Evolutionary conservation across 371 early-diverging fungal species (phyloP).

Genomic region (Coemansia sp.): DNA sequence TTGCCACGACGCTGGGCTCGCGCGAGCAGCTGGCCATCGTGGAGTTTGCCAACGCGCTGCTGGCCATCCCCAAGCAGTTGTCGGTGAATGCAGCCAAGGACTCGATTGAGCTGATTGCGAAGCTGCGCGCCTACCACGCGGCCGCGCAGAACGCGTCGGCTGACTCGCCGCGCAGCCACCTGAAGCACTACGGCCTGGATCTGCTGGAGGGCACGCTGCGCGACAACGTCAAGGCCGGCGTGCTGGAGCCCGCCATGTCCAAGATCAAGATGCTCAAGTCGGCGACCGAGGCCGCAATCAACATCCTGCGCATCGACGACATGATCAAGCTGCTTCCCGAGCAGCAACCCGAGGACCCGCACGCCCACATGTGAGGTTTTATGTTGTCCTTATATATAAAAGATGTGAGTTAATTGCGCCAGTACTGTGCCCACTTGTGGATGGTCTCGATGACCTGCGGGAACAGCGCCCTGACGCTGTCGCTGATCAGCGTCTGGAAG

Average conservation of each 20-base stretch:
- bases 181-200: slow-evolving; percentile 87
- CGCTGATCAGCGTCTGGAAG: slow-evolving; percentile 88
- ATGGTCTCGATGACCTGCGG: slow-evolving; percentile 97
- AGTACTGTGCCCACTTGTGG: slow-evolving; percentile 92
- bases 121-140: slow-evolving; percentile 93
- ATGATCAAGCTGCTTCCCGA: slow-evolving; percentile 80
- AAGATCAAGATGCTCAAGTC: slow-evolving; percentile 98
- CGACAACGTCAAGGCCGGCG: slow-evolving; percentile 96
- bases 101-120: slow-evolving; percentile 94
- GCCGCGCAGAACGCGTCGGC: slow-evolving; percentile 57
- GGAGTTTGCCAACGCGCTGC: slow-evolving; percentile 96
- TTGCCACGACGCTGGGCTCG: slow-evolving; percentile 61
- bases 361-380: slow-evolving; percentile 47
- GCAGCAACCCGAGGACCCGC: slow-evolving; percentile 52
- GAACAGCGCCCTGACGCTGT: slow-evolving; percentile 91
- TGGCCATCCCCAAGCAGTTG: slow-evolving; percentile 97
- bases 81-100: slow-evolving; percentile 99
- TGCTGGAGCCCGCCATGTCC: slow-evolving; percentile 98
- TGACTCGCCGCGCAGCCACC: slow-evolving; percentile 68
- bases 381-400: too few relatives aligned
- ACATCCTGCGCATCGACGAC: slow-evolving; percentile 98
- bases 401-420: slow-evolving; percentile 59
- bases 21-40: slow-evolving; percentile 98
- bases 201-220: slow-evolving; percentile 91
- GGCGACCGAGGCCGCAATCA: slow-evolving; percentile 99